Evolutionary conservation across 2,329 filamentous ascomycete species (phyloP), one percentile per base, ranked within the genome.

Genomic region (Monilinia fructigena): DNA sequence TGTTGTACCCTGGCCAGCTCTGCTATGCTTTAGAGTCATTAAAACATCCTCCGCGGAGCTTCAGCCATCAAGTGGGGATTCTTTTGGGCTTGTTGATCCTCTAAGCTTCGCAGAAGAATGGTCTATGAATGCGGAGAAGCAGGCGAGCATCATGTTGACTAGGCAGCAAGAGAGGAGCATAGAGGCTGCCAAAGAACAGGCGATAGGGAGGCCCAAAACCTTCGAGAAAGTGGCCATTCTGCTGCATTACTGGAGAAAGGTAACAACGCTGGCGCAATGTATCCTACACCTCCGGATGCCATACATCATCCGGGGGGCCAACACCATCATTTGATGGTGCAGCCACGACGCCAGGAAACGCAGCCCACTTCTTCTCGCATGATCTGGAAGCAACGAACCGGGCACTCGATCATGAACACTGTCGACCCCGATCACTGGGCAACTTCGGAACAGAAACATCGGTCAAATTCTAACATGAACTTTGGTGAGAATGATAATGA

Each of bases 251-350:
- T 84, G 8, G 81, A 85, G 69, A 79, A 84, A 71, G 77, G 82
- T 48, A 83, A 80, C 70, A 81, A 74, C 64, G 73, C 80, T 31
- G 83, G 84, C 53, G 82, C 84, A 2, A 86, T 91, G 77, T 91
- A 92, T 74, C 89, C 87, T 11, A 92, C 89, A 7, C 89, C 89
- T 2, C 89, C 89, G 14, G 89, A 91, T 73, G 87, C 82, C 18
- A 78, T 88, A 23, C 86, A 86, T 52, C 80, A 81, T 62, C 77
- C 2, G 76, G 81, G 12, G 86, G 82, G 3, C 80, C 83, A 8
- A 85, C 84, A 0, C 83, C 85, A 4, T 83, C 83, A 1, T 80
- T 87, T 63, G 86, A 89, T 66, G 82, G 82, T 6, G 80, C 79
- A 2, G 78, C 79, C 1, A 83, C 83, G 2, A 89, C 86, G 63